Evolutionary conservation across 208 protist species (phyloP), one percentile per base, ranked within the genome.

Genomic region (Herpetomonas tarakana): DNA sequence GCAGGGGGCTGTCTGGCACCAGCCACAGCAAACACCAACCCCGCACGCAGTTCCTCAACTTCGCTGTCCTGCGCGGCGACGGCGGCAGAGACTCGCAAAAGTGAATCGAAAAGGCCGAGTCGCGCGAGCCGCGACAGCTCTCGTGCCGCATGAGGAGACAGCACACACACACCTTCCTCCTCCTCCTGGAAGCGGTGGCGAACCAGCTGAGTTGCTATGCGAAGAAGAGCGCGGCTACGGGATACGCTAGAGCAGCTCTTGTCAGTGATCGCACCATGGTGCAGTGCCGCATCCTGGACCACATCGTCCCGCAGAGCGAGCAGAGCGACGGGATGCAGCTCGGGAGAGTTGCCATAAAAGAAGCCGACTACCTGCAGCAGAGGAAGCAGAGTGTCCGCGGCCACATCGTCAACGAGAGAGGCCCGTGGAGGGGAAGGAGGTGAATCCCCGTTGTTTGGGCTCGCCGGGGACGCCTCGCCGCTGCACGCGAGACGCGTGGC

Each of bases 161-260:
- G 35, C 35, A 6, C 44, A 49, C 9, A 12, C 44, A 49, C 9
- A 18, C 16, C 44, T 11, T 49, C 35, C 14, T 6, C 14, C 35
- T 6, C 14, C 35, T 41, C 35, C 35, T 6, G 6, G 14, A 41
- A 41, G 35, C 29, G 14, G 1, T 38, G 7, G 11, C 9, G 6
- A 6, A 67, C 26, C 0, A 59, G 46, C 1, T 44, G 11, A 1
- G 62, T 50, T 1, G 68, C 57, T 30, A 74, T 59, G 7, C 29
- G 38, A 0, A 74, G 62, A 39, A 74, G 58, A 44, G 35, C 9
- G 21, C 18, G 31, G 26, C 2, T 49, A n/a, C 35, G 11, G 19
- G 24, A 21, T 16, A 27, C 30, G 25, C 1, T 14, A 7, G 30
- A 57, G 25, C n/a, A 65, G 60, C 38, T 38, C 47, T 27, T 49